Conservation (phyloP, 129 eudicot genomes). For the Ambrosia trifida region DNA sequence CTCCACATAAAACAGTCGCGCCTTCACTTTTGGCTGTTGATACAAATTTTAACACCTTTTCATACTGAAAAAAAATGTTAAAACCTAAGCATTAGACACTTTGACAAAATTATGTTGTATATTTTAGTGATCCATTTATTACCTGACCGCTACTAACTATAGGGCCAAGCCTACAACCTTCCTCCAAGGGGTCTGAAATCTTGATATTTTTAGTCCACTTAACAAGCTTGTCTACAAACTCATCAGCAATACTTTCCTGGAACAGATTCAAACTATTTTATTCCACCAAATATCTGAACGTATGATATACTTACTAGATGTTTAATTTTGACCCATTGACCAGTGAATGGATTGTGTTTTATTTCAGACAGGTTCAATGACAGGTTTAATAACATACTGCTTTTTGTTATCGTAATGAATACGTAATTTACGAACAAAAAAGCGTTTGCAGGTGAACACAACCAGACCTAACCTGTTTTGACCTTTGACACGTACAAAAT, state of each 20-base stretch:
- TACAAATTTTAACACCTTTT: slow-evolving; percentile 67
- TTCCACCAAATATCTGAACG: not conserved
- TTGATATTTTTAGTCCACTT: slow-evolving; percentile 80
- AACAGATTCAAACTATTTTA: not conserved
- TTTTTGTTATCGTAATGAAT: not conserved
- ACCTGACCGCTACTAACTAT: slow-evolving; percentile 78
- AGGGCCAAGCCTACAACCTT: slow-evolving; percentile 90
- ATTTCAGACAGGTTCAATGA: slow-evolving; percentile 3
- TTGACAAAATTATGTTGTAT: not conserved
- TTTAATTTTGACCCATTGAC: not conserved
- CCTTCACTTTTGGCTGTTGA: slow-evolving; percentile 90
- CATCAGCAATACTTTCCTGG: slow-evolving; percentile 78
- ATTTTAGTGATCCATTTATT: not conserved
- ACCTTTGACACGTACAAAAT: not conserved
- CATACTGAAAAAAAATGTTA: slow-evolving; percentile 50
- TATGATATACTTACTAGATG: not conserved
- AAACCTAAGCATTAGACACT: not conserved
- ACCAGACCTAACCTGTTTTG: not conserved
- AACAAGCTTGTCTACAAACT: slow-evolving; percentile 65
- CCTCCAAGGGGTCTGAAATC: slow-evolving; percentile 83
- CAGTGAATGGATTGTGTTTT: not conserved
- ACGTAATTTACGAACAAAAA: not conserved
- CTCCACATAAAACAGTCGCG: slow-evolving; percentile 76
- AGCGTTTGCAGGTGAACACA: not conserved
- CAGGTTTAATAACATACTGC: not conserved